Evolutionary conservation across 2,329 filamentous ascomycete genomes (phyloP).

Genomic region (Penicillium sp.): DNA sequence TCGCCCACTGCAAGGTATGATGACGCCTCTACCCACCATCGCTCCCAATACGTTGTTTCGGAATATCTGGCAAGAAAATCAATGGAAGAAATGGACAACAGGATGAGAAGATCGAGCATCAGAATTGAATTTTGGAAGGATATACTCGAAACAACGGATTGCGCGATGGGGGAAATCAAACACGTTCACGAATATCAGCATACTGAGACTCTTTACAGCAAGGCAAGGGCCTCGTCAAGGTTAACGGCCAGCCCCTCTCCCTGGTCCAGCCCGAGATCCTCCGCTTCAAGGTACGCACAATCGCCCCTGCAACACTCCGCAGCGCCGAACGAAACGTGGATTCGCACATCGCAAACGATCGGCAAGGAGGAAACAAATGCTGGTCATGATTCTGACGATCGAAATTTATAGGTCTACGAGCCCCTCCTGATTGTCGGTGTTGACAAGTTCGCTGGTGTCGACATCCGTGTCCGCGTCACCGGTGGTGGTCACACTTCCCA

Average conservation of each 20-base stretch:
- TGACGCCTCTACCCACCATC: conserved; percentile 16
- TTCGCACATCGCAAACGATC: not conserved
- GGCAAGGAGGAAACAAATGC: conserved; percentile 1
- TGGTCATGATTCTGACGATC: conserved; percentile 12
- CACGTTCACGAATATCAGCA: conserved; percentile 14
- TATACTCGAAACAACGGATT: conserved; percentile 13
- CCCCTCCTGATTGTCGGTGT: conserved; percentile 94
- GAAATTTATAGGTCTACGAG: conserved; percentile 78
- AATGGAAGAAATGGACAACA: conserved; percentile 10
- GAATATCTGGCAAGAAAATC: conserved; percentile 14
- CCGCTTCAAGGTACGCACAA: conserved; percentile 79
- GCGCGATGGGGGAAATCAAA: conserved; percentile 16
- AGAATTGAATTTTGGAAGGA: conserved; percentile 11
- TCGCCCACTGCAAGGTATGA: conserved; percentile 89
- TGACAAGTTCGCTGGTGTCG: conserved; percentile 95
- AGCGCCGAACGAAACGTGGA: not conserved
- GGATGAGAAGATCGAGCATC: conserved; percentile 4
- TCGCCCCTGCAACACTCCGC: conserved; percentile 9
- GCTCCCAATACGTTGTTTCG: conserved; percentile 18
- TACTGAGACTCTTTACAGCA: conserved; percentile 52
- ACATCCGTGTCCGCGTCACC: conserved; percentile 94
- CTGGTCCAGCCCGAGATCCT: conserved; percentile 96
- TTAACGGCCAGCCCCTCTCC: conserved; percentile 94
- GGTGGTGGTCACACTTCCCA: conserved; percentile 98
- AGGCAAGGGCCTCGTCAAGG: conserved; percentile 92